These are phyloP conservation scores for Edaphochlamys debaryana DNA, from an alignment of 139 green algal species.

Conservation along the genomic window DNA sequence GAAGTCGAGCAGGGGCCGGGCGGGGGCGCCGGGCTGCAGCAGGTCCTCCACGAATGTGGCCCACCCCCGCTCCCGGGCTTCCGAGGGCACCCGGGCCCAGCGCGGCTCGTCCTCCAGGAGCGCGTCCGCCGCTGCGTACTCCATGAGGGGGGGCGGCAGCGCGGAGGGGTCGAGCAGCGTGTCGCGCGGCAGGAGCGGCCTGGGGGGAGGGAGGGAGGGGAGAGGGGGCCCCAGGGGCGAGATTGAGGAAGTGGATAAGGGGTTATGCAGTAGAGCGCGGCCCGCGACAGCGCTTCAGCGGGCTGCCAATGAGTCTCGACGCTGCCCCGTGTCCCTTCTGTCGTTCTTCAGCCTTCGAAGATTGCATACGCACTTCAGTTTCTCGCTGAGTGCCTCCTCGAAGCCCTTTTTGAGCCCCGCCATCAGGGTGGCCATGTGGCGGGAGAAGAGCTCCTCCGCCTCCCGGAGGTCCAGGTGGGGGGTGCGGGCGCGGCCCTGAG, in stretches of 20 bases:
- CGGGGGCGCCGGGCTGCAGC: not conserved
- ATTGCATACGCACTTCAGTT: constrained; percentile 44
- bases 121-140: not conserved
- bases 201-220: not conserved
- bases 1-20: not conserved
- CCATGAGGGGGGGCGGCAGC: not conserved
- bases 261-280: too few relatives aligned
- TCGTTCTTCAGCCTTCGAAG: too few relatives aligned
- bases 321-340: too few relatives aligned
- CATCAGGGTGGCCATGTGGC: constrained; percentile 21
- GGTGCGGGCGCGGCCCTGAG: constrained; percentile 26
- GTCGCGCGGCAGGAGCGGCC: constrained; percentile 28
- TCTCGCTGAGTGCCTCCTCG: constrained; percentile 20
- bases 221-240: too few relatives aligned
- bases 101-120: constrained; percentile 21
- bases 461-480: constrained; percentile 16
- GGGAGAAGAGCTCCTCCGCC: constrained; percentile 32
- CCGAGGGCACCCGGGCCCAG: constrained; percentile 11
- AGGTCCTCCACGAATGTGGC: constrained; percentile 10
- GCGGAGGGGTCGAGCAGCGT: not conserved
- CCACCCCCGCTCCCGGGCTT: constrained; percentile 31
- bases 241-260: too few relatives aligned
- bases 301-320: too few relatives aligned
- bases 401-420: constrained; percentile 22
- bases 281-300: too few relatives aligned